A percentile compares a stretch with the other conserved stretches of the same genome.
Conservation (phyloP, 345 rosid species). For the Syzygium jambos region DNA sequence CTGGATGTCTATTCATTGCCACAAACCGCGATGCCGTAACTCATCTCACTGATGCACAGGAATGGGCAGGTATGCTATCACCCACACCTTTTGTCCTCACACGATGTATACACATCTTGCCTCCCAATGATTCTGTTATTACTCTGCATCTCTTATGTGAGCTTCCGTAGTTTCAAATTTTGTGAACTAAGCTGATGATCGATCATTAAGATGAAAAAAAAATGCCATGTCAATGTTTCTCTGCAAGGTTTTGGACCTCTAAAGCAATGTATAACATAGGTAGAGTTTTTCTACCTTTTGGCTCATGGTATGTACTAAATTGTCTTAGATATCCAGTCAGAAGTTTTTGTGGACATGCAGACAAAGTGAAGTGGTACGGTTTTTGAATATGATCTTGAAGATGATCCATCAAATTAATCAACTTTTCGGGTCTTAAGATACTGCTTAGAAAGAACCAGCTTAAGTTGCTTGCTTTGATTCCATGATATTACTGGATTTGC, state of each 20-base stretch:
- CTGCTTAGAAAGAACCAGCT: neutral
- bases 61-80: conserved; percentile 75
- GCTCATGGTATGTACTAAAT: neutral
- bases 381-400: neutral
- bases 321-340: neutral
- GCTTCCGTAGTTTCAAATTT: neutral
- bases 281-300: neutral
- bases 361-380: neutral
- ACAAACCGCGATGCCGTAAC: conserved; percentile 94
- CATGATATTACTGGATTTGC: neutral
- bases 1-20: conserved; percentile 91
- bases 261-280: neutral
- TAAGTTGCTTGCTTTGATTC: neutral
- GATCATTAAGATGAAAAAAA: neutral
- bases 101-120: neutral
- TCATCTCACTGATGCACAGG: conserved; percentile 91
- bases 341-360: neutral
- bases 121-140: neutral
- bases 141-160: neutral
- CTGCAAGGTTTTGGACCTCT: neutral
- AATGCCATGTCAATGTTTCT: neutral
- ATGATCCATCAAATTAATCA: neutral
- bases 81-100: neutral
- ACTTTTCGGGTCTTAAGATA: neutral
- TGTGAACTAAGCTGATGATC: neutral